Percentiles rank a stretch among this genome's conserved stretches.
Conservation (phyloP, 257 asterid species). For the Scutellaria baicalensis region DNA sequence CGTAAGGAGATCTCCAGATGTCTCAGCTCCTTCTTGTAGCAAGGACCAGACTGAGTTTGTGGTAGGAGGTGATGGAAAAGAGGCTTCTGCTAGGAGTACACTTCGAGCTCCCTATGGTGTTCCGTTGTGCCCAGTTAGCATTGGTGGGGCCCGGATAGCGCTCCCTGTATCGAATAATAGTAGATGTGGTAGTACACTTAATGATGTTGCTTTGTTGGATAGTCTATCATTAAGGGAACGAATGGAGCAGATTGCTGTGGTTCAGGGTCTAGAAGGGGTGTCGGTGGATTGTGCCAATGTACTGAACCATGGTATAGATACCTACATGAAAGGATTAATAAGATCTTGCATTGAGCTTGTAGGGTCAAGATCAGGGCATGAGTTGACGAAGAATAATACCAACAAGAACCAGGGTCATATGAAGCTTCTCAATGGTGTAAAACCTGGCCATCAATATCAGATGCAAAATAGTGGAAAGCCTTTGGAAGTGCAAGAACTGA, state of each 20-base stretch:
- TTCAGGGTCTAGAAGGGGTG: constrained; percentile 86
- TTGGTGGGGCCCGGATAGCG: constrained; percentile 55
- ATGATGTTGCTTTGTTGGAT: constrained; percentile 55
- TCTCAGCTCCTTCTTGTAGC: constrained; percentile 40
- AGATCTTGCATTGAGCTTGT: constrained; percentile 64
- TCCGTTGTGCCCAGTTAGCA: constrained; percentile 56
- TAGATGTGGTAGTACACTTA: constrained; percentile 33
- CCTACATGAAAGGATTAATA: constrained; percentile 69
- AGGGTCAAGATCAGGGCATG: constrained; percentile 55
- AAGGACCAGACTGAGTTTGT: constrained; percentile 30
- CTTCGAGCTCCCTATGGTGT: constrained; percentile 85
- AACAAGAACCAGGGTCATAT: constrained; percentile 29
- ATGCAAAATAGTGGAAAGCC: constrained; percentile 39
- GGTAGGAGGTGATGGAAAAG: constrained; percentile 35
- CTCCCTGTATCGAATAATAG: constrained; percentile 45
- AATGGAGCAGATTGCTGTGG: constrained; percentile 72
- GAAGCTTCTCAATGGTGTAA: constrained; percentile 69
- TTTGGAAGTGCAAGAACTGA: constrained; percentile 43
- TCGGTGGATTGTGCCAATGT: constrained; percentile 66
- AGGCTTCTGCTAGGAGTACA: constrained; percentile 47
- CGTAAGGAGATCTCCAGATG: constrained; percentile 31
- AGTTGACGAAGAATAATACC: constrained; percentile 23
- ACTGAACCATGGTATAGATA: constrained; percentile 71
- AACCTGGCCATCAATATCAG: constrained; percentile 55
- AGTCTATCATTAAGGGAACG: constrained; percentile 56